Evolutionary conservation across 208 protist species (phyloP).

Genomic region (Strigomonas culicis): DNA sequence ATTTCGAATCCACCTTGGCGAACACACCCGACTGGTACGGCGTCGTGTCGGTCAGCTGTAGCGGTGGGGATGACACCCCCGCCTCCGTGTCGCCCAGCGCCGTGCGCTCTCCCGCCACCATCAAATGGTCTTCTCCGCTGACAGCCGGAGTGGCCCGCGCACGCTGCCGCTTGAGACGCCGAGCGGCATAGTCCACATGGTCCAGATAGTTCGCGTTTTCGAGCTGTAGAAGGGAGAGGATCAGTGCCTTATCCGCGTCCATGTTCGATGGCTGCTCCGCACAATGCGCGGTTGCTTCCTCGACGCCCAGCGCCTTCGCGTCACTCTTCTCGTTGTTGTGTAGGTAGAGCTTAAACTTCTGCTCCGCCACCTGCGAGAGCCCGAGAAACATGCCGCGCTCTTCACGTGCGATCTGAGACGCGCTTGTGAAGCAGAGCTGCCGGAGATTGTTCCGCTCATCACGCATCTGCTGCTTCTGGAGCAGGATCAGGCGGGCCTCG

Average conservation of each 20-base stretch:
- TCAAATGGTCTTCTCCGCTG: too few relatives aligned
- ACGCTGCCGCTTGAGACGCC: too few relatives aligned
- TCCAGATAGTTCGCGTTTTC: neutral
- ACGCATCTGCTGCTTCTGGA: constrained; percentile 21
- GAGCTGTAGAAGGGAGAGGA: neutral
- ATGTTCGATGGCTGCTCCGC: neutral
- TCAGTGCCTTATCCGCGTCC: neutral
- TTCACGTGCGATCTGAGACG: constrained; percentile 26
- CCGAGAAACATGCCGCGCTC: constrained; percentile 27
- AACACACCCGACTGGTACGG: too few relatives aligned
- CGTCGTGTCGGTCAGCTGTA: too few relatives aligned
- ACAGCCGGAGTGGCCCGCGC: too few relatives aligned
- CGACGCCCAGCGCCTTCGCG: neutral
- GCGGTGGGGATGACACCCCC: too few relatives aligned
- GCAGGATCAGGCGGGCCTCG: constrained; percentile 18
- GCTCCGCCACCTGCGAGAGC: constrained; percentile 20
- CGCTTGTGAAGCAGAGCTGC: constrained; percentile 23
- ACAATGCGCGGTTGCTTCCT: neutral
- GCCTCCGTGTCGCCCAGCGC: too few relatives aligned
- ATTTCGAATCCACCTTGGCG: too few relatives aligned
- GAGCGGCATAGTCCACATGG: neutral
- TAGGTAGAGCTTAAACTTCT: neutral
- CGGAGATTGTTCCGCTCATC: constrained; percentile 32
- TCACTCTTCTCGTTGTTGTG: neutral
- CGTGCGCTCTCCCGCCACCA: too few relatives aligned